Evolutionary conservation across 768 basidiomycete genomes (phyloP), one percentile per base, ranked within the genome.

Genomic region (Suillus clintonianus): DNA sequence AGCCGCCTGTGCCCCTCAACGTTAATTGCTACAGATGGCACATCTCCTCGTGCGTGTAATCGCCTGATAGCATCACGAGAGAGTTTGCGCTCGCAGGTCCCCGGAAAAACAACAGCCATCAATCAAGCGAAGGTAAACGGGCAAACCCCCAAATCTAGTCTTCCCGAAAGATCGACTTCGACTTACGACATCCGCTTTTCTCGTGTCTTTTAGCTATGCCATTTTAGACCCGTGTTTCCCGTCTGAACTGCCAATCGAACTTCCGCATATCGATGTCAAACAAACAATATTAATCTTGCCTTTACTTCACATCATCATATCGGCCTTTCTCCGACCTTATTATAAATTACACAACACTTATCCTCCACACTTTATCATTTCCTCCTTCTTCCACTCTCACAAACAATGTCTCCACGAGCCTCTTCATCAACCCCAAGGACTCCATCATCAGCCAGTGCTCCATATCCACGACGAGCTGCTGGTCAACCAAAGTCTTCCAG

Each of bases 401-500:
- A n/a, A n/a, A n/a, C n/a, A 73, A 91, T 91, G 89, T 87, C 89
- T 45, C 87, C 88, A 50, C 78, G 86, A 72, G 77, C 80, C 43
- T 74, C 82, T 5, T 77, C 80, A 30, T 71, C 80, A 59, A 65
- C 76, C 0, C 65, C 74, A 15, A 71, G 77, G n/a, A n/a, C n/a
- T n/a, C n/a, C n/a, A n/a, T n/a, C n/a, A n/a, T n/a, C n/a, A n/a
- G n/a, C n/a, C 62, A 69, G 60, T 51, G 65, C 77, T 32, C 74
- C 78, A 5, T 77, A 76, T 45, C 68, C 81, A 36, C 85, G 87
- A 43, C 82, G 87, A 24, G 75, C 84, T 9, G 69, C 82, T 5
- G 82, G 81, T n/a, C 85, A 88, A 62, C 86, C 90, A 61, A 92
- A 92, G 73, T 91, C 91, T 34, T 84, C 87, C 3, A 80, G 91